These are phyloP conservation scores for Polytrichum formosum DNA, from an alignment of 225 moss, liverwort and hornwort genomes.

Conservation along the genomic window DNA sequence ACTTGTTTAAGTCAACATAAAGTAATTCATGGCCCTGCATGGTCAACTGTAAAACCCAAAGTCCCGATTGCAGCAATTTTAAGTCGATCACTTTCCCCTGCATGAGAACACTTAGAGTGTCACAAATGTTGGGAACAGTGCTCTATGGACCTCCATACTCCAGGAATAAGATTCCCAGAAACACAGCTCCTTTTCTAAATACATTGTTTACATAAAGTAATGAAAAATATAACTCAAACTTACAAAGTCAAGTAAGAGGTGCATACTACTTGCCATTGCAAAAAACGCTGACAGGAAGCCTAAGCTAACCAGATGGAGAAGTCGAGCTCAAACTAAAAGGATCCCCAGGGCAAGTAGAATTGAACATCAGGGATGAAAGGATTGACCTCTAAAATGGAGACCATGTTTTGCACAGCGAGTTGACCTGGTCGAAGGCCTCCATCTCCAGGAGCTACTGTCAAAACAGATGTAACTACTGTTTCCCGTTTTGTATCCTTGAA, in stretches of 20 bases:
- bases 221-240: no score
- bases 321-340: no score
- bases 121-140: background rate
- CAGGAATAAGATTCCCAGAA: no score
- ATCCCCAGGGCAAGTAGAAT: no score
- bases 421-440: conserved; percentile 66
- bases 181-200: no score
- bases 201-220: no score
- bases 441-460: conserved; percentile 66
- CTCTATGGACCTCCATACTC: no score
- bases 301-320: no score
- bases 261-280: no score
- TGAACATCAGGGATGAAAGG: background rate
- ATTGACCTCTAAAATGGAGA: conserved; percentile 60
- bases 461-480: conserved; percentile 59
- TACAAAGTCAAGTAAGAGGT: no score
- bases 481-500: conserved; percentile 52
- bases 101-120: conserved; percentile 8
- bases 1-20: conserved; percentile 59
- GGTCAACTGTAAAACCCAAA: conserved; percentile 70
- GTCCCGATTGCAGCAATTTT: conserved; percentile 57
- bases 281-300: no score
- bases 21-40: conserved; percentile 52
- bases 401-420: conserved; percentile 47
- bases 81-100: conserved; percentile 67